These are phyloP conservation scores for Alternaria incomplexa DNA, from an alignment of 2,329 filamentous ascomycete genomes.

Conservation along the genomic window DNA sequence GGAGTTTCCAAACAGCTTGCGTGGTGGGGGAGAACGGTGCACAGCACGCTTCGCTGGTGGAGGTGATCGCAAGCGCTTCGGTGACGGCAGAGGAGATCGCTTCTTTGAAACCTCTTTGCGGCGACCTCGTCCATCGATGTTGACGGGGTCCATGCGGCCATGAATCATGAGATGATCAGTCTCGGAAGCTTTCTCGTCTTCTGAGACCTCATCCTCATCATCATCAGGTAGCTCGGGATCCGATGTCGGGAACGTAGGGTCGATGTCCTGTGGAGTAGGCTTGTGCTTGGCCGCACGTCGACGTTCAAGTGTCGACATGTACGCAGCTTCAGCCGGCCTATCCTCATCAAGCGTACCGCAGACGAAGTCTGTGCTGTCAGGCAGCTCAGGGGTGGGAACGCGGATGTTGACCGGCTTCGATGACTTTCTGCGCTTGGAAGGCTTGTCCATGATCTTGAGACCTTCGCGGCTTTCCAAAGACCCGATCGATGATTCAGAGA, in stretches of 20 bases:
- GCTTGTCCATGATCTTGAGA: conserved; percentile 35
- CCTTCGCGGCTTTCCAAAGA: conserved; percentile 52
- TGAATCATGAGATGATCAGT: conserved; percentile 73
- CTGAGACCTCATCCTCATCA: conserved; percentile 61
- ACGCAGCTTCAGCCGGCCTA: conserved; percentile 90
- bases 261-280: conserved; percentile 83
- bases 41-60: conserved; percentile 48
- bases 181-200: conserved; percentile 50
- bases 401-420: conserved; percentile 64
- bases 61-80: conserved; percentile 65
- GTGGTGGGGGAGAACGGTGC: conserved; percentile 50
- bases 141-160: conserved; percentile 72
- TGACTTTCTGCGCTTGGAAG: conserved; percentile 50
- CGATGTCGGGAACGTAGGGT: conserved; percentile 94
- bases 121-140: conserved; percentile 55
- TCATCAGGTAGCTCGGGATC: conserved; percentile 86
- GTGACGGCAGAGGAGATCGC: conserved; percentile 61
- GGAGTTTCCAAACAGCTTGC: conserved; percentile 71
- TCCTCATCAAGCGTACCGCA: conserved; percentile 97
- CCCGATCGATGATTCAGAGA: conserved; percentile 62
- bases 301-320: conserved; percentile 82
- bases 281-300: conserved; percentile 82
- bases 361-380: conserved; percentile 98
- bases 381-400: conserved; percentile 76
- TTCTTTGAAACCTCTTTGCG: conserved; percentile 40